Evolutionary conservation across 2,329 filamentous ascomycete genomes (phyloP).

Genomic region (Thelonectria rubi): DNA sequence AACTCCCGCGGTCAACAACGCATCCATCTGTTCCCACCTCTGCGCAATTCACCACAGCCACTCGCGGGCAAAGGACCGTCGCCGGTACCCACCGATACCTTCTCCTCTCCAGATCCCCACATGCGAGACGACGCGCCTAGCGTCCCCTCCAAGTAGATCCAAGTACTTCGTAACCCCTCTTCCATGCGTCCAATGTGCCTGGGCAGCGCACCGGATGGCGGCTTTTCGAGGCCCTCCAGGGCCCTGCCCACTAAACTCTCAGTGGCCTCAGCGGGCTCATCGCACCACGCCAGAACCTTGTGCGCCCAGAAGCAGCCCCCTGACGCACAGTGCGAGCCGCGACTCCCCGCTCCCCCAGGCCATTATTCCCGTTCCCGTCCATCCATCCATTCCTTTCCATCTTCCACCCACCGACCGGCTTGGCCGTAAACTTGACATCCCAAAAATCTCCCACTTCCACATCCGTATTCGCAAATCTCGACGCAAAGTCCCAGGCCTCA

Average conservation of each 20-base stretch:
- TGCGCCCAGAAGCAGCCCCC: slow-evolving; percentile 25
- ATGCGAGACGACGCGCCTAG: slow-evolving; percentile 34
- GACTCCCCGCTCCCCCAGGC: slow-evolving; percentile 14
- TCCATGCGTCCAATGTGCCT: slow-evolving; percentile 23
- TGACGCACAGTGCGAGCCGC: slow-evolving; percentile 35
- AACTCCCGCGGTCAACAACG: too few relatives aligned
- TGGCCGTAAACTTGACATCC: slow-evolving; percentile 32
- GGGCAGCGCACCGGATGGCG: slow-evolving; percentile 20
- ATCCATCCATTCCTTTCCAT: slow-evolving; percentile 32
- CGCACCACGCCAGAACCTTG: slow-evolving; percentile 24
- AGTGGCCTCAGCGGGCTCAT: slow-evolving; percentile 31
- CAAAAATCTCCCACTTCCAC: slow-evolving; percentile 43
- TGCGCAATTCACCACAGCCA: slow-evolving; percentile 16
- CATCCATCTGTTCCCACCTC: neutral
- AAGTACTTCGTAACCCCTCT: slow-evolving; percentile 27
- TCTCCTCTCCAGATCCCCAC: slow-evolving; percentile 29
- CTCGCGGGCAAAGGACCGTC: slow-evolving; percentile 14
- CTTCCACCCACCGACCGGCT: slow-evolving; percentile 34
- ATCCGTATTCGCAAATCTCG: slow-evolving; percentile 29
- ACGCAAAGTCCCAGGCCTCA: slow-evolving; percentile 22
- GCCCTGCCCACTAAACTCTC: slow-evolving; percentile 29
- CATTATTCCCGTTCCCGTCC: slow-evolving; percentile 43
- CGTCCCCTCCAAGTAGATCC: slow-evolving; percentile 37
- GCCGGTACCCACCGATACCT: slow-evolving; percentile 31
- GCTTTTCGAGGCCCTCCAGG: neutral